Evolutionary conservation across 2,329 filamentous ascomycete genomes (phyloP).

Genomic region (Fonsecaea pedrosoi): DNA sequence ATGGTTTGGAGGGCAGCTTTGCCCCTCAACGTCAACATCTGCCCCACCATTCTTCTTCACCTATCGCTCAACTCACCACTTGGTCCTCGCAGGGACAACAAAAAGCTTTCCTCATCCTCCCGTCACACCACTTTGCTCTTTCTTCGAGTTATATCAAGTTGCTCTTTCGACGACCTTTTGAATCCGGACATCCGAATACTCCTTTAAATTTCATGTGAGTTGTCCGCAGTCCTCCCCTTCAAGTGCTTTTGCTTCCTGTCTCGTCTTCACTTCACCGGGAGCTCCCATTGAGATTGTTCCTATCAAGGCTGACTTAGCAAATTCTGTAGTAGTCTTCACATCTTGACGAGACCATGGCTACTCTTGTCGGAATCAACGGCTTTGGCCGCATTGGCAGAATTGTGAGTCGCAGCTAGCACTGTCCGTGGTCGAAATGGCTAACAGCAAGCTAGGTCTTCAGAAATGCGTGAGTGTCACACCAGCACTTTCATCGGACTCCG

Average conservation of each 20-base stretch:
- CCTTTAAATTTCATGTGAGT: constrained; percentile 19
- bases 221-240: not conserved
- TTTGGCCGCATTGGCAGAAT: constrained; percentile 99
- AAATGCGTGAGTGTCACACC: constrained; percentile 73
- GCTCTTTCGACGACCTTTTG: constrained; percentile 7
- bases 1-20: constrained; percentile 9
- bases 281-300: constrained; percentile 6
- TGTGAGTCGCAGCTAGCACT: constrained; percentile 51
- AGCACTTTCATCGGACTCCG: constrained; percentile 33
- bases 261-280: constrained; percentile 20
- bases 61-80: constrained; percentile 32
- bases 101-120: constrained; percentile 35
- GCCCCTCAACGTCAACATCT: constrained; percentile 36
- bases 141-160: constrained; percentile 25
- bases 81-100: constrained; percentile 27
- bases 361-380: constrained; percentile 97
- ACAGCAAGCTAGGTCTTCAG: constrained; percentile 74
- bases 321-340: constrained; percentile 22
- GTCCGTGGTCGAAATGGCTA: constrained; percentile 37
- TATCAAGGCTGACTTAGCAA: constrained; percentile 21
- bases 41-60: constrained; percentile 33
- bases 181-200: constrained; percentile 15
- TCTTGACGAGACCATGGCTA: constrained; percentile 55
- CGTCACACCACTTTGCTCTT: constrained; percentile 33
- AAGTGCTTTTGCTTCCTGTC: constrained; percentile 7